Evolutionary conservation across 2,329 filamentous ascomycete genomes (phyloP).

Genomic region (Diaporthe sp.): DNA sequence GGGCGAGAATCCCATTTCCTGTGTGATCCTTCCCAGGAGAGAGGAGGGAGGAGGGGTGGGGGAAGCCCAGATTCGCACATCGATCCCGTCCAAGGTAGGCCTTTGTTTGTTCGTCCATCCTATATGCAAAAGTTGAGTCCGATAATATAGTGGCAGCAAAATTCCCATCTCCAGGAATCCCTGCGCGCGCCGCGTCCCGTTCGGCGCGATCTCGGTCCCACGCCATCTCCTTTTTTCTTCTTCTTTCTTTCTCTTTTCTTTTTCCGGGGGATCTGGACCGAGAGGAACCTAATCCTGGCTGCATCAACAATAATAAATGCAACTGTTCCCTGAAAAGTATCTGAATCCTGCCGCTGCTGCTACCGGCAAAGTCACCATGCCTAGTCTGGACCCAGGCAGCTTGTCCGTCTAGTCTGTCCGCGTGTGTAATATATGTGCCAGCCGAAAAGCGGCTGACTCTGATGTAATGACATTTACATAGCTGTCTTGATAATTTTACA

Average conservation of each 20-base stretch:
- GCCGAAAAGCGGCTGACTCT: not conserved
- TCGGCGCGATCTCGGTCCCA: conserved; percentile 16
- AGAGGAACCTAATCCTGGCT: not conserved
- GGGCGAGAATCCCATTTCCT: too few species aligned
- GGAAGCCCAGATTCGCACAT: too few species aligned
- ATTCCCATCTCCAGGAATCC: not conserved
- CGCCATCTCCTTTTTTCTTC: not conserved
- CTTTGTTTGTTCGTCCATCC: too few species aligned
- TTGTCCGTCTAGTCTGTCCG: too few species aligned
- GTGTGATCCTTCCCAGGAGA: too few species aligned
- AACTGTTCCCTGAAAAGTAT: not conserved
- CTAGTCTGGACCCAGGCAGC: not conserved
- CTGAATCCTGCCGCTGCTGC: not conserved
- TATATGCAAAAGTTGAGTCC: not conserved
- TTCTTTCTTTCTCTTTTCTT: not conserved
- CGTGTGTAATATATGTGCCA: not conserved
- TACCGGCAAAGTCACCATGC: not conserved
- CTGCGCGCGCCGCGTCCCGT: not conserved
- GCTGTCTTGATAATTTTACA: not conserved
- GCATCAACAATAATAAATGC: not conserved
- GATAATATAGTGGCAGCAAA: not conserved
- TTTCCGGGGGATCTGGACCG: not conserved
- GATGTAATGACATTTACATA: not conserved
- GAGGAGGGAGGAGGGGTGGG: too few species aligned
- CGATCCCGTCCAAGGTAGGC: too few species aligned